phyloP scores from a whole-genome alignment of 2,329 filamentous ascomycete species.

The Stagonosporopsis rhizophila region DNA sequence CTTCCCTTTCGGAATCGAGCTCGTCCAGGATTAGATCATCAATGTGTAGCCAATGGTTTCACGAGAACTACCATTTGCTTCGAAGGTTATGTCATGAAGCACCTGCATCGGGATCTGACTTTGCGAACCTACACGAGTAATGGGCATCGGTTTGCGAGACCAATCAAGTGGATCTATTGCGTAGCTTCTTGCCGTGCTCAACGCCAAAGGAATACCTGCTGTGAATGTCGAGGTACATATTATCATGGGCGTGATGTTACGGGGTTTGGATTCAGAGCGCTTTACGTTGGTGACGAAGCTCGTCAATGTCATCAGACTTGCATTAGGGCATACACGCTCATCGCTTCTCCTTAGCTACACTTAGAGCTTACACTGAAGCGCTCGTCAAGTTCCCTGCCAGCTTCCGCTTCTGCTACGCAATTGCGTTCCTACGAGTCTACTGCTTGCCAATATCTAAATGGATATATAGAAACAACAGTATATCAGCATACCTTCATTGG shows the following conservation, averaged over 20 bases:
- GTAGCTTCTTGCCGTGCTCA: background rate
- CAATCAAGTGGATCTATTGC: background rate
- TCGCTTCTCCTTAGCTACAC: background rate
- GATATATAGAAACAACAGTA: too few species aligned
- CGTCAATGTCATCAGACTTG: background rate
- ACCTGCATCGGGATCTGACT: background rate
- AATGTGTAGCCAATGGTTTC: conserved; percentile 1
- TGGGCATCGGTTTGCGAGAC: background rate
- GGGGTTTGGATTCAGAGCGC: too few species aligned
- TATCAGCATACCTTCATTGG: too few species aligned
- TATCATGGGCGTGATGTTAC: background rate
- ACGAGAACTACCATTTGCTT: background rate
- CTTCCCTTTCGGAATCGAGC: background rate
- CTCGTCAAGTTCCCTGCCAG: too few species aligned
- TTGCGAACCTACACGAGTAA: background rate
- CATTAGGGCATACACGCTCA: background rate
- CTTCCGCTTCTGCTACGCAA: too few species aligned
- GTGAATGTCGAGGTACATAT: too few species aligned
- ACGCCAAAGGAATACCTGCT: background rate
- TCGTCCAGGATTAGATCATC: conserved; percentile 1
- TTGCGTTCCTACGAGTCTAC: too few species aligned
- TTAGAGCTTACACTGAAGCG: too few species aligned
- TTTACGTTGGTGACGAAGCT: background rate
- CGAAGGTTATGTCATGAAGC: background rate
- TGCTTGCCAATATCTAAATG: too few species aligned